Evolutionary conservation across 768 basidiomycete species (phyloP).

Genomic region (Paxillus involutus): DNA sequence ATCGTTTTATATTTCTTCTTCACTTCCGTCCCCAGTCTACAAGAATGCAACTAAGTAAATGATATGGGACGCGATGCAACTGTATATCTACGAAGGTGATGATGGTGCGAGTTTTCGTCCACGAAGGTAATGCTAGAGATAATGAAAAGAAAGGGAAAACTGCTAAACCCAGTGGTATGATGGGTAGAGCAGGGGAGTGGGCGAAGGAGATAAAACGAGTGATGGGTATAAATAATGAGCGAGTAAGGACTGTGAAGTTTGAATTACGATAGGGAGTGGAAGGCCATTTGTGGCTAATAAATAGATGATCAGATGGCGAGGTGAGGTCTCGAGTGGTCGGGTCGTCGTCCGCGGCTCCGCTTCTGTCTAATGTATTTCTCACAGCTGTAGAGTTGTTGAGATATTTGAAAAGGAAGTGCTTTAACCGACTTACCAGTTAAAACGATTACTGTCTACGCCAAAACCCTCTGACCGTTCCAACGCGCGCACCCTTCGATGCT

Average conservation of each 20-base stretch:
- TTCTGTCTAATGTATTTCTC: conserved; percentile 1
- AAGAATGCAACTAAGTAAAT: background rate
- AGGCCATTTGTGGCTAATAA: conserved; percentile 5
- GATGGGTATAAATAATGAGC: conserved; percentile 4
- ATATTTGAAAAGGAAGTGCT: background rate
- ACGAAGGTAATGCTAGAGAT: background rate
- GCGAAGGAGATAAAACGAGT: conserved; percentile 3
- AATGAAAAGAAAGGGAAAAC: background rate
- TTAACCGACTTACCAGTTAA: conserved; percentile 6
- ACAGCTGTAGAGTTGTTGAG: background rate
- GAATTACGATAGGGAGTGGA: background rate
- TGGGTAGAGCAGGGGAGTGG: background rate
- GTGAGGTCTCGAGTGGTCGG: background rate
- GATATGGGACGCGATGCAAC: background rate
- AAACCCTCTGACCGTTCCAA: conserved; percentile 30
- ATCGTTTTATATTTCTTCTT: background rate
- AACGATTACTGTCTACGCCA: conserved; percentile 26
- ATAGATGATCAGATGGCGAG: background rate
- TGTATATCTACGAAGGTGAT: background rate
- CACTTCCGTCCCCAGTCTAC: background rate
- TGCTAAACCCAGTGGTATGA: background rate
- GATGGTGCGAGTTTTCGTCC: background rate
- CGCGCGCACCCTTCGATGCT: conserved; percentile 21
- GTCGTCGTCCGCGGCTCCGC: background rate
- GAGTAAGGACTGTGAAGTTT: conserved; percentile 17